Percentiles rank a stretch among this genome's conserved stretches.
These are phyloP conservation scores for Starmerella vitae DNA, from an alignment of 805 yeast genomes.

Conservation along the genomic window DNA sequence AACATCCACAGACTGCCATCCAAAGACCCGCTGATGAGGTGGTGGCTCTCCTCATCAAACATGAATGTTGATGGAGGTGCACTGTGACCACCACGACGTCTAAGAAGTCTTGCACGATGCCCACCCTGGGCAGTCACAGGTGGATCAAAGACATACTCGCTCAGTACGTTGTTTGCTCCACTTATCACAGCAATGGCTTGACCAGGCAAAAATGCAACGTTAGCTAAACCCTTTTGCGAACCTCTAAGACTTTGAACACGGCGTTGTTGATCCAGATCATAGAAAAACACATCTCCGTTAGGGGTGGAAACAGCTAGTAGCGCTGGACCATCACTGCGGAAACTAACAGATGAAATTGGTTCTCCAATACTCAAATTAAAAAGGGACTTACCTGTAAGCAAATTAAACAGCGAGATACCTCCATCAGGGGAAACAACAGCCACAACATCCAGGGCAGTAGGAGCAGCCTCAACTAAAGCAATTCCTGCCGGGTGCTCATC, in stretches of 20 bases:
- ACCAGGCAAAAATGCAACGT: conserved; percentile 66
- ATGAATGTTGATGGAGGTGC: conserved; percentile 67
- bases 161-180: conserved; percentile 81
- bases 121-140: conserved; percentile 56
- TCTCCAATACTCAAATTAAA: conserved; percentile 33
- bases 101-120: conserved; percentile 56
- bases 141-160: conserved; percentile 90
- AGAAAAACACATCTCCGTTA: conserved; percentile 74
- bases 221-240: conserved; percentile 65
- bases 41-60: conserved; percentile 62
- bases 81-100: conserved; percentile 96
- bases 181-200: conserved; percentile 81
- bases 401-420: conserved; percentile 47
- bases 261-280: conserved; percentile 58
- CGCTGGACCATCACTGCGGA: conserved; percentile 79
- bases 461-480: conserved; percentile 65
- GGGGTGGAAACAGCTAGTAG: conserved; percentile 69
- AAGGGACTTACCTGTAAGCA: conserved; percentile 48
- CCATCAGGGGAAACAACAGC: conserved; percentile 70
- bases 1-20: conserved; percentile 85
- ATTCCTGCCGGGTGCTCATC: conserved; percentile 40
- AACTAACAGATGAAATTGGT: conserved; percentile 48
- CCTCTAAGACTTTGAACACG: conserved; percentile 63
- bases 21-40: conserved; percentile 68
- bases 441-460: conserved; percentile 61